Percentiles rank a stretch among this genome's conserved stretches.
phyloP scores from a whole-genome alignment of 768 basidiomycete genomes.

The Hericium coralloides region DNA sequence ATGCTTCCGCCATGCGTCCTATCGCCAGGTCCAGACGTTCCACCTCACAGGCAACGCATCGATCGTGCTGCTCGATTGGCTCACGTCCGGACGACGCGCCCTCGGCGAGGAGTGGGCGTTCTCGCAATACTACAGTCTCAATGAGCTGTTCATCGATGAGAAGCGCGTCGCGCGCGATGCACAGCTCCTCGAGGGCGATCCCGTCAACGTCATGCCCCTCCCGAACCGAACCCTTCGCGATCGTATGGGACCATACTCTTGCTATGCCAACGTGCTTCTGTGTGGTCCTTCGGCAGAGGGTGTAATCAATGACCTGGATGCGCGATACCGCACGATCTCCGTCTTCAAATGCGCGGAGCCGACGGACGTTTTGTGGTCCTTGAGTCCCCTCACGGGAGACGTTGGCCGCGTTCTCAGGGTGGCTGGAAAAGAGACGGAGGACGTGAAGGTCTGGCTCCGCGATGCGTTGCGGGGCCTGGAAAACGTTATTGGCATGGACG shows the following conservation, averaged over 20 bases:
- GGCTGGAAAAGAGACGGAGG: constrained; percentile 71
- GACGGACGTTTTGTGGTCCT: constrained; percentile 70
- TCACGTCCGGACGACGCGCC: constrained; percentile 79
- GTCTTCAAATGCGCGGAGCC: constrained; percentile 53
- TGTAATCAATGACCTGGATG: constrained; percentile 39
- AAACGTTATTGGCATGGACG: constrained; percentile 49
- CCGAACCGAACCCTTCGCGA: constrained; percentile 43
- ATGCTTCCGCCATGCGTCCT: constrained; percentile 78
- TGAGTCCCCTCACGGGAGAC: constrained; percentile 45
- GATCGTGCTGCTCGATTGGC: constrained; percentile 79
- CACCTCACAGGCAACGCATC: constrained; percentile 51
- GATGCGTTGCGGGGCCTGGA: constrained; percentile 42
- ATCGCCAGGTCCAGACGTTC: constrained; percentile 80
- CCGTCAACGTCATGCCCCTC: constrained; percentile 14
- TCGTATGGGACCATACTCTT: constrained; percentile 72
- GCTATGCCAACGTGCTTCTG: constrained; percentile 83
- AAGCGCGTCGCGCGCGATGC: constrained; percentile 67
- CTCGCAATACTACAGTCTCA: constrained; percentile 73
- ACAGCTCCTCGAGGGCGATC: constrained; percentile 54
- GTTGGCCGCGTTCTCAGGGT: constrained; percentile 54
- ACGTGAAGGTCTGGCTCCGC: constrained; percentile 62
- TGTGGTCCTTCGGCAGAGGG: constrained; percentile 53
- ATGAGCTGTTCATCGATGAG: constrained; percentile 68
- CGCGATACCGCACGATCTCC: constrained; percentile 41
- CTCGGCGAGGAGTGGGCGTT: constrained; percentile 89